phyloP scores from a whole-genome alignment of 805 yeast species.

The Yarrowia sp. region DNA sequence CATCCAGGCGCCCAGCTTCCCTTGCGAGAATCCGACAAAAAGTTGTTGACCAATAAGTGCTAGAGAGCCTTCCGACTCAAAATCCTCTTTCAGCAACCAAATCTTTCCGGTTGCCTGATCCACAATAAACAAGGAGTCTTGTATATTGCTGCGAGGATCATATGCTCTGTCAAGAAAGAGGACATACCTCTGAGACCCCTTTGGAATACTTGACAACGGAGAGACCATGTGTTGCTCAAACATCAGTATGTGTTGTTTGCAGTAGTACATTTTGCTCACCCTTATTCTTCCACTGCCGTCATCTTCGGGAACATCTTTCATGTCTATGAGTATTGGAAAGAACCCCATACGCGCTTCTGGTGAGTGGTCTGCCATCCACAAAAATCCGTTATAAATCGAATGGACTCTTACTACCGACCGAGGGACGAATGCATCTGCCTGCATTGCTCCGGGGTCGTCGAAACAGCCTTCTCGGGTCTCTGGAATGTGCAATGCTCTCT shows the following conservation, averaged over 20 bases:
- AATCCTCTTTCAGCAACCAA: not conserved
- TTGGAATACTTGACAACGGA: not conserved
- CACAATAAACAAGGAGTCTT: not conserved
- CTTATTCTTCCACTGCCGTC: not conserved
- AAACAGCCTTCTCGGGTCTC: not conserved
- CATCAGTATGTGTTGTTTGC: not conserved
- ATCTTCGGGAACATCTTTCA: not conserved
- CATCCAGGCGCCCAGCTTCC: not conserved
- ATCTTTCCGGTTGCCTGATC: not conserved
- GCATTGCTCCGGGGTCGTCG: not conserved
- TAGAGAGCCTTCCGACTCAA: not conserved
- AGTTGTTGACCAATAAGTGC: not conserved
- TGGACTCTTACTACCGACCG: not conserved
- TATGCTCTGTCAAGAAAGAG: not conserved
- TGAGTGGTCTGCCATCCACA: not conserved
- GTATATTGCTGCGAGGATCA: not conserved
- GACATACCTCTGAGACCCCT: not conserved
- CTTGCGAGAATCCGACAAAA: not conserved
- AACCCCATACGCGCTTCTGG: not conserved
- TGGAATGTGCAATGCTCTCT: not conserved
- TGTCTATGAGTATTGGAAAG: not conserved
- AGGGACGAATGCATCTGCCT: not conserved
- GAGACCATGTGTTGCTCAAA: not conserved
- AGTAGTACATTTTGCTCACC: not conserved
- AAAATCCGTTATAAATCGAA: not conserved